Evolutionary conservation across 1,139 yeast genomes (phyloP), one percentile per base, ranked within the genome.

Genomic region (Kodamaea arcana): DNA sequence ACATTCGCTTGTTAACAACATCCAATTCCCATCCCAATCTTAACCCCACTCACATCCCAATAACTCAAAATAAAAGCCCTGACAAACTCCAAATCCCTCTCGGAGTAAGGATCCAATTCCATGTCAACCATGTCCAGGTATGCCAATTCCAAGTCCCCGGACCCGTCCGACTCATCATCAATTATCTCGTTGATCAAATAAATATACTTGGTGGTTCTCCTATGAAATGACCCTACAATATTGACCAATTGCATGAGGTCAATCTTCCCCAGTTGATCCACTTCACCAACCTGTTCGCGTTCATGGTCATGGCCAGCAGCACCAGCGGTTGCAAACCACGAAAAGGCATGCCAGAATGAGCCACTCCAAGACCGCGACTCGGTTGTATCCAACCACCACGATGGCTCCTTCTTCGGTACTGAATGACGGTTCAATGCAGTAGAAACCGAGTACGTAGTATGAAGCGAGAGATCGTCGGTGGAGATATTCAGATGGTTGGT

Each of bases 251-350:
- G 58, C 27, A 52, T 37, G 33, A 55, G 40, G 33, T 43, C 46
- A 26, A 46, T 37, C 10, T 33, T 23, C 13, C 24, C 31, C 20
- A 21, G 30, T 22, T 30, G 26, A 11, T n/a, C 31, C 11, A 23
- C 15, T 25, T 8, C n/a, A 14, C 14, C 21, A 17, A 12, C 14
- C 12, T n/a, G 3, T 17, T 8, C 12, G 7, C 17, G 30, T 13
- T 16, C 23, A 12, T 18, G 23, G 5, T 27, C 30, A 12, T 27
- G 23, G 17, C 11, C 21, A 11, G 39, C 32, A 4, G 41, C 41
- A 4, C 95, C 95, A 2, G 94, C 94, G 23, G 86, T 77, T 2
- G 92, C 90, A 82, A 88, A 83, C 87, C 92, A 83, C 26, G 83
- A 69, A 40, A 84, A 71, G 0, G 90, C 87, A 40, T 78, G 75